phyloP scores from a whole-genome alignment of 352 stramenopile species.

The Pythium phragmitis region DNA sequence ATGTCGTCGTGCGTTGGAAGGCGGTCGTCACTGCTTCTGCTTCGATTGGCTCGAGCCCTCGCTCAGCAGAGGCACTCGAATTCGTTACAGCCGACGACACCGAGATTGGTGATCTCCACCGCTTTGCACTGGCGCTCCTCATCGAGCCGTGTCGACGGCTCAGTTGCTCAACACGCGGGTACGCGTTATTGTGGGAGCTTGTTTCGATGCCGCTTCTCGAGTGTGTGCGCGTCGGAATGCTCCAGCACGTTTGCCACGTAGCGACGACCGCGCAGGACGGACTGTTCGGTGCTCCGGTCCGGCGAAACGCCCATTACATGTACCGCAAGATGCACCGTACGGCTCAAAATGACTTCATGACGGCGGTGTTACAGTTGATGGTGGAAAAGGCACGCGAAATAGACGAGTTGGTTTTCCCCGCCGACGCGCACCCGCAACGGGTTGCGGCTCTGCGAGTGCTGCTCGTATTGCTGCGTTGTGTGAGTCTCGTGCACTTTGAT shows the following conservation, averaged over 20 bases:
- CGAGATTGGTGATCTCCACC: slow-evolving; percentile 5
- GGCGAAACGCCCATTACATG: slow-evolving; percentile 3
- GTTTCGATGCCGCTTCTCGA: slow-evolving; percentile 7
- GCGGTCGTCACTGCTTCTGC: not conserved
- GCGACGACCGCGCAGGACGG: not conserved
- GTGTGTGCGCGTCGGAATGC: slow-evolving; percentile 4
- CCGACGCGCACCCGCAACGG: too few relatives aligned
- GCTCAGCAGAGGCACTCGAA: slow-evolving; percentile 10
- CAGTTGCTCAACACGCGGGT: slow-evolving; percentile 21
- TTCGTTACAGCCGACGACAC: slow-evolving; percentile 22
- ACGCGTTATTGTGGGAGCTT: slow-evolving; percentile 19
- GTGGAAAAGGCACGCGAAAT: slow-evolving; percentile 7
- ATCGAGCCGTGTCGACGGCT: slow-evolving; percentile 22
- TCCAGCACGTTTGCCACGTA: slow-evolving; percentile 10
- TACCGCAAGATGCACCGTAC: slow-evolving; percentile 20
- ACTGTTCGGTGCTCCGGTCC: not conserved
- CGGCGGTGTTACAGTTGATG: slow-evolving; percentile 12
- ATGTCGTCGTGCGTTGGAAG: slow-evolving; percentile 25
- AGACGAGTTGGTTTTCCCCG: too few relatives aligned
- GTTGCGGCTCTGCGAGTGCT: not conserved
- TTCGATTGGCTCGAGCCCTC: not conserved
- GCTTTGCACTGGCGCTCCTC: slow-evolving; percentile 15
- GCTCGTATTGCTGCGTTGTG: slow-evolving; percentile 12
- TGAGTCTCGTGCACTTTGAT: slow-evolving; percentile 17
- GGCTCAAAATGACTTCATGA: slow-evolving; percentile 20